phyloP scores from a whole-genome alignment of 2,329 filamentous ascomycete genomes.

The Epichloe sylvatica region DNA sequence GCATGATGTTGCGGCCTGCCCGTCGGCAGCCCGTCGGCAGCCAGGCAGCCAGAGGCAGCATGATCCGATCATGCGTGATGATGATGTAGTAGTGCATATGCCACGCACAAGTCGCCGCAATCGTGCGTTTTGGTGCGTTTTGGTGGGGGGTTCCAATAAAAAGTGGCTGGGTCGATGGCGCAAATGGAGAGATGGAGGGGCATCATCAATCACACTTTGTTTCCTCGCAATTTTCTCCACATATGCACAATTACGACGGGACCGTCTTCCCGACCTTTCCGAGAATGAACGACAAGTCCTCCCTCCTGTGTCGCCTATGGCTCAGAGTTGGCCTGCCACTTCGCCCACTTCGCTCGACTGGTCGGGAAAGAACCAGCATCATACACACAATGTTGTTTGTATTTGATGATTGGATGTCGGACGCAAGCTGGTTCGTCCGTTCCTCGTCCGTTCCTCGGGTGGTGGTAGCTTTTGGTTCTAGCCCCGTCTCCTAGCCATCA shows the following conservation, averaged over 20 bases:
- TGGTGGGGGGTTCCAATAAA: not conserved
- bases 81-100: slow-evolving; percentile 2
- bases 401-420: not conserved
- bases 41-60: not conserved
- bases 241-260: not conserved
- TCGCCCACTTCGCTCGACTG: not conserved
- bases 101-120: not conserved
- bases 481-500: no score
- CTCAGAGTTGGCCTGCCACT: not conserved
- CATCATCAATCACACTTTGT: no score
- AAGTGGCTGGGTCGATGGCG: not conserved
- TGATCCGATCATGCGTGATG: not conserved
- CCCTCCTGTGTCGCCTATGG: not conserved
- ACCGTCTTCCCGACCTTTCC: not conserved
- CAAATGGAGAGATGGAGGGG: no score
- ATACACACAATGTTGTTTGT: no score
- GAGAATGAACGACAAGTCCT: not conserved
- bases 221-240: no score
- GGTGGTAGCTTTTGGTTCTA: no score
- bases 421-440: not conserved
- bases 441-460: no score
- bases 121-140: not conserved
- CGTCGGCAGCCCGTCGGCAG: not conserved
- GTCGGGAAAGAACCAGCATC: not conserved
- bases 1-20: not conserved